Base-by-base conservation (phyloP, 371 early-diverging fungal genomes). In the Lichtheimia hyalospora region DNA sequence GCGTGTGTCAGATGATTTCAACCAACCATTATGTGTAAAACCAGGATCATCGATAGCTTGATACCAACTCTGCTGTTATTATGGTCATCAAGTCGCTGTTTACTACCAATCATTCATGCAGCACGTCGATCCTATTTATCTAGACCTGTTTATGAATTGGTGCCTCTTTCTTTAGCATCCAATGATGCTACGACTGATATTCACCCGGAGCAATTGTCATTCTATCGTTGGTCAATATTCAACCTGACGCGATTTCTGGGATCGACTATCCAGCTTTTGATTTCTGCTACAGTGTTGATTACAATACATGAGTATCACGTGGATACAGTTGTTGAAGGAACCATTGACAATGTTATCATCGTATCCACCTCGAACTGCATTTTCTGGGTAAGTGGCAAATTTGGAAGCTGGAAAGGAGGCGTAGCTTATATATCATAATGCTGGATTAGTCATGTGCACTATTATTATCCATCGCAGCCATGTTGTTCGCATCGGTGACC, bases 371-470 rank as follows among this genome's bases (percentile, higher is more conserved):
- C 18, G 10, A 18, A 13, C n/a, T 44, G 44, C 44, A 44, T 18
- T 15, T 15, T n/a, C 4, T 44, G 44, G 44, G n/a, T 27, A 27
- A 44, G 44, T 13, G 6, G 44, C 18, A 2, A 5, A 0, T 44
- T 5, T 2, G 6, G 2, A 43, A 7, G 44, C 14, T 14, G 6
- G 44, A 5, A 18, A 3, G n/a, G 6, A 5, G 44, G 10, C 15
- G 18, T 3, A 18, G 15, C 18, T 6, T 44, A 44, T 44, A 44
- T 4, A 4, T 15, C 2, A n/a, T n/a, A 4, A 44, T 6, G 18
- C 18, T 43, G 6, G 3, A 7, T 57, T 25, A 76, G 76, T 43
- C 40, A 3, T 69, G 64, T 61, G 53, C 64, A n/a, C 54, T 58
- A 3, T 14, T 67, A 8, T 41, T 76, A 12, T 60, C 71, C 1